Conservation (phyloP, 2,329 filamentous ascomycete species). For the Xylariaceae sp. region DNA sequence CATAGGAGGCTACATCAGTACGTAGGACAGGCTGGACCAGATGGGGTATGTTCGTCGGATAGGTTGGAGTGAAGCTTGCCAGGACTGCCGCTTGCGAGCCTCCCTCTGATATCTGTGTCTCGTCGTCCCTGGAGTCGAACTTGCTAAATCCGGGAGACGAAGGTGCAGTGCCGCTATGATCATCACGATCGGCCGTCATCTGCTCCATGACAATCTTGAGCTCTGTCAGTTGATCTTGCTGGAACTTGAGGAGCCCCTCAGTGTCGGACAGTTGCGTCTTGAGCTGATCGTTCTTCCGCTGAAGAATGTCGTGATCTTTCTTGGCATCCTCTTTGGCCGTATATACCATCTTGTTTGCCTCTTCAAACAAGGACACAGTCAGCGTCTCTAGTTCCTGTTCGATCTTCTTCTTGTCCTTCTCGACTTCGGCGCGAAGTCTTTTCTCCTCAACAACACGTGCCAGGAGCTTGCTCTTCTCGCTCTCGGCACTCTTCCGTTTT, state of each 20-base stretch:
- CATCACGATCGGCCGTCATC: conserved; percentile 67
- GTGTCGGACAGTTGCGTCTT: conserved; percentile 80
- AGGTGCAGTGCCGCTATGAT: conserved; percentile 66
- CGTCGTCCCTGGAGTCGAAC: conserved; percentile 52
- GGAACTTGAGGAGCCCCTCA: conserved; percentile 74
- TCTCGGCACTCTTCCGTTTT: conserved; percentile 64
- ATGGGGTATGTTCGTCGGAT: conserved; percentile 68
- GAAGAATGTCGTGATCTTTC: conserved; percentile 70
- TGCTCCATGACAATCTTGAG: conserved; percentile 89
- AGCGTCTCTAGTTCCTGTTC: conserved; percentile 87
- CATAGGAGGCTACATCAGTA: conserved; percentile 71
- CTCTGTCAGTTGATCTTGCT: conserved; percentile 87
- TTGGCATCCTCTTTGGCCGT: conserved; percentile 83
- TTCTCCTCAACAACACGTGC: conserved; percentile 58
- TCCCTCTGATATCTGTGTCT: conserved; percentile 29
- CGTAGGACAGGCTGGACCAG: conserved; percentile 77
- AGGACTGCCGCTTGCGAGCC: conserved; percentile 29
- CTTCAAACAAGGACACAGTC: conserved; percentile 90
- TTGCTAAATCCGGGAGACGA: conserved; percentile 72
- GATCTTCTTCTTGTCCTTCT: conserved; percentile 79
- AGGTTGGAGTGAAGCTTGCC: conserved; percentile 43
- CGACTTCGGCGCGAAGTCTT: conserved; percentile 53
- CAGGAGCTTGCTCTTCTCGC: conserved; percentile 56
- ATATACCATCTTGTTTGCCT: conserved; percentile 97
- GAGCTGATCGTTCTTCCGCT: conserved; percentile 82